Evolutionary conservation across 2,329 filamentous ascomycete genomes (phyloP), one percentile per base, ranked within the genome.

Genomic region (Stagonosporopsis chrysanthemi): DNA sequence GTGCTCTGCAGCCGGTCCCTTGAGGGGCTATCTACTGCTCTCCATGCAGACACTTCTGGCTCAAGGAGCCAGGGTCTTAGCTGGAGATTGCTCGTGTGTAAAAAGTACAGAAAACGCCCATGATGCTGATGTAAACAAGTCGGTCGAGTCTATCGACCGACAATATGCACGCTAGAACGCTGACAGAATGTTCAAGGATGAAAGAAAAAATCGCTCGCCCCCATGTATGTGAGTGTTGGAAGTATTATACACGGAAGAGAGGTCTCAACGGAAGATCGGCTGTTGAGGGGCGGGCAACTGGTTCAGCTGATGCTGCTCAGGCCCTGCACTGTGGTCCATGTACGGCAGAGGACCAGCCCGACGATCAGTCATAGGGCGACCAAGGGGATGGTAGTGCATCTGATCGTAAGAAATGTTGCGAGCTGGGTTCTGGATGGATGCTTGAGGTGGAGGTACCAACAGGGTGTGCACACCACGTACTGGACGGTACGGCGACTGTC

Each of bases 401-500:
- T 81, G 79, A 48, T 81, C 78, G 57, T 78, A 75, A 38, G 75
- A 75, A 17, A 81, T 75, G 35, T 76, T 76, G 42, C 75, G 73
- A 11, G 77, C 74, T 8, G 78, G 76, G 44, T 80, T 78, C 45
- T 94, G 89, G 61, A 96, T 84, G 7, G 91, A 91, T 8, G 87
- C 84, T 23, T 91, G 90, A 0, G 92, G 90, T 6, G 92, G 91
- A 29, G 93, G 93, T 56, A 95, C 92, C 28, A 97, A 82, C n/a
- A 98, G 84, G 0, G 92, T 96, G 66, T 95, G 92, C 57, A 97
- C 91, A 59, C 91, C 86, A 50, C 93, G 90, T 36, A 97, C 89
- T 1, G 94, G 94, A 62, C 92, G 90, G 77, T 98, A 98, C 3
- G 95, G 95, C 52, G 94, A 98, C 62, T 90, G 88, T 54, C 95